A percentile compares a stretch with the other conserved stretches of the same genome.
phyloP scores from a whole-genome alignment of 2,329 filamentous ascomycete species.

The Apiospora koreana region DNA sequence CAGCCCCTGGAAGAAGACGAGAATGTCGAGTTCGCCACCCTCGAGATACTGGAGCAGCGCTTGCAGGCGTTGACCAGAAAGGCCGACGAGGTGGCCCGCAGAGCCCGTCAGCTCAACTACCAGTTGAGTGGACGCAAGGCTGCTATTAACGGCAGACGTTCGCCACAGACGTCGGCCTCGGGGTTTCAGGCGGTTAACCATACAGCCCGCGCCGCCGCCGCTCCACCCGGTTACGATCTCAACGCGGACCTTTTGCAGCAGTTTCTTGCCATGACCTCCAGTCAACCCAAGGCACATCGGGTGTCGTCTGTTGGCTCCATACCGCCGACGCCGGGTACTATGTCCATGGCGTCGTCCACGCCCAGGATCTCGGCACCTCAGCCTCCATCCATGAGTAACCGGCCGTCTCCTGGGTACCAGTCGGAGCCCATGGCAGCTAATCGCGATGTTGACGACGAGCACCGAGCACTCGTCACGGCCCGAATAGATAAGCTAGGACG shows the following conservation, averaged over 20 bases:
- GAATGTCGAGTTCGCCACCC: conserved; percentile 77
- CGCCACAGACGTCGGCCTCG: conserved; percentile 35
- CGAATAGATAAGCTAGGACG: conserved; percentile 75
- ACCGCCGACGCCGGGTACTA: background rate
- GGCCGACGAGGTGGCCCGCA: conserved; percentile 69
- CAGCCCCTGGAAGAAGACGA: conserved; percentile 85
- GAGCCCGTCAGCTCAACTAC: conserved; percentile 76
- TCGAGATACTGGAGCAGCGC: conserved; percentile 82
- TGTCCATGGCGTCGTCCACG: conserved; percentile 28
- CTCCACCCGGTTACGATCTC: conserved; percentile 44
- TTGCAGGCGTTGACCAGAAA: conserved; percentile 75
- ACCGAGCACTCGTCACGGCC: conserved; percentile 64
- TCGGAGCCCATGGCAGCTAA: conserved; percentile 25
- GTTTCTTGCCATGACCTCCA: conserved; percentile 36
- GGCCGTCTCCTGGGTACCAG: conserved; percentile 30
- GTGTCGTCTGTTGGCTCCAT: conserved; percentile 28
- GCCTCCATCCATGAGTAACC: conserved; percentile 23
- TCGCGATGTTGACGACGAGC: conserved; percentile 34
- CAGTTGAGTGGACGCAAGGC: conserved; percentile 73
- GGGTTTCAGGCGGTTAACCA: conserved; percentile 38
- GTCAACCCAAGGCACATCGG: conserved; percentile 20
- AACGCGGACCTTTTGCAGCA: conserved; percentile 59
- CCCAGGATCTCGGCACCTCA: conserved; percentile 31
- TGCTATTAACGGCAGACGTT: conserved; percentile 68
- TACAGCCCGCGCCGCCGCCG: conserved; percentile 25